These are phyloP conservation scores for Hippophae rhamnoides DNA, from an alignment of 306 rosid species.

Conservation along the genomic window DNA sequence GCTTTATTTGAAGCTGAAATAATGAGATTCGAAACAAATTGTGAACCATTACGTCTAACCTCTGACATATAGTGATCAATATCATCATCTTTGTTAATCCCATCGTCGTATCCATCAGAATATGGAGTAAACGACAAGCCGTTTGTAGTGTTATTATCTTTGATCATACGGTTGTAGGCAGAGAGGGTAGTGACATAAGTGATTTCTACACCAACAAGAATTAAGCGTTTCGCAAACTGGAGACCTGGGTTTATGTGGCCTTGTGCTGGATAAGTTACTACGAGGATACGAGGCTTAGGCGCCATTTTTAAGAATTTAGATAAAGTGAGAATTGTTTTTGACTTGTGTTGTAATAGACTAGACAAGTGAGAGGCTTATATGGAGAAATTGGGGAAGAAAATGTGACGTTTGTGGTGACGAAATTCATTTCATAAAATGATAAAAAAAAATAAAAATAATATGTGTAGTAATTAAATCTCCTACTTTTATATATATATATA, in stretches of 20 bases:
- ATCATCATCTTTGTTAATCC: background rate
- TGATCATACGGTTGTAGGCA: conserved; percentile 10
- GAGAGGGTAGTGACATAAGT: conserved; percentile 13
- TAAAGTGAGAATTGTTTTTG: background rate
- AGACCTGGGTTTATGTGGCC: conserved; percentile 27
- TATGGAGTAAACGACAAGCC: conserved; percentile 13
- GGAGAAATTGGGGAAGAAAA: no score
- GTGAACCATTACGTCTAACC: conserved; percentile 8
- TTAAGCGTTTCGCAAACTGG: conserved; percentile 23
- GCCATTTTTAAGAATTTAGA: background rate
- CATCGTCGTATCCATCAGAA: conserved; percentile 33
- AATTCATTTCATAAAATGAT: no score
- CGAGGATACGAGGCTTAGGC: background rate
- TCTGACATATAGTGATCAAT: background rate
- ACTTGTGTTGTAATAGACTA: no score
- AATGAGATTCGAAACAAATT: conserved; percentile 6
- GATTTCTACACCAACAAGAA: conserved; percentile 10
- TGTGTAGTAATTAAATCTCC: no score
- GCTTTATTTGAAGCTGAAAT: background rate
- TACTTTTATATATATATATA: no score
- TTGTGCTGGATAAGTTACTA: conserved; percentile 10
- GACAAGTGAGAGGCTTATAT: no score
- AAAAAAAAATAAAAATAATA: no score
- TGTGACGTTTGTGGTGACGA: no score
- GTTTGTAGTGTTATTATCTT: background rate